A percentile compares a stretch with the other conserved stretches of the same genome.
phyloP scores from a whole-genome alignment of 1,284 basidiomycete genomes.

The Ganoderma meredithae region DNA sequence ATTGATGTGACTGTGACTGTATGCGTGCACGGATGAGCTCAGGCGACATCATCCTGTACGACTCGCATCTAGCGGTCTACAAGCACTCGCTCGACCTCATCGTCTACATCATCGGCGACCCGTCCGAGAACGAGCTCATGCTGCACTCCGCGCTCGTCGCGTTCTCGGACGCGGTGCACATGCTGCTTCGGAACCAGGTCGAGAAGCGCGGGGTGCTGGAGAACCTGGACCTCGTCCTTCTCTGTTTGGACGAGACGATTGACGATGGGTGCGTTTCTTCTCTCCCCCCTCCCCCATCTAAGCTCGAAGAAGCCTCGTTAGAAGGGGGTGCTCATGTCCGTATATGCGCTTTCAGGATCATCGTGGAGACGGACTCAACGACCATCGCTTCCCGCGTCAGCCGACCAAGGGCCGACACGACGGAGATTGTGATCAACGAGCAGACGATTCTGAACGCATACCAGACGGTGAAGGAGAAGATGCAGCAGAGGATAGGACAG shows the following conservation, averaged over 20 bases:
- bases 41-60: conserved; percentile 97
- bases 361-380: conserved; percentile 95
- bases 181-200: conserved; percentile 90
- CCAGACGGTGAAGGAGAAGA: conserved; percentile 87
- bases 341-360: conserved; percentile 67
- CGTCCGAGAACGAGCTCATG: conserved; percentile 97
- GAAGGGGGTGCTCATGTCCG: neutral
- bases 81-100: conserved; percentile 95
- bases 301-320: neutral
- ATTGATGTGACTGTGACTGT: neutral
- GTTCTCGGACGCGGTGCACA: conserved; percentile 86
- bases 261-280: conserved; percentile 89
- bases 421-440: conserved; percentile 99
- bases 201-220: conserved; percentile 97
- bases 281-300: no score
- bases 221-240: conserved; percentile 91
- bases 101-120: conserved; percentile 92
- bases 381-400: conserved; percentile 97
- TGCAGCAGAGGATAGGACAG: conserved; percentile 69
- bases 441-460: conserved; percentile 94
- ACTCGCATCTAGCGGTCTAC: conserved; percentile 92
- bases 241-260: conserved; percentile 96
- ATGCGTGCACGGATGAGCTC: conserved; percentile 13
- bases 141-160: conserved; percentile 85
- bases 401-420: conserved; percentile 90